Conservation (phyloP, 306 rosid genomes). For the Crotalaria pallida region DNA sequence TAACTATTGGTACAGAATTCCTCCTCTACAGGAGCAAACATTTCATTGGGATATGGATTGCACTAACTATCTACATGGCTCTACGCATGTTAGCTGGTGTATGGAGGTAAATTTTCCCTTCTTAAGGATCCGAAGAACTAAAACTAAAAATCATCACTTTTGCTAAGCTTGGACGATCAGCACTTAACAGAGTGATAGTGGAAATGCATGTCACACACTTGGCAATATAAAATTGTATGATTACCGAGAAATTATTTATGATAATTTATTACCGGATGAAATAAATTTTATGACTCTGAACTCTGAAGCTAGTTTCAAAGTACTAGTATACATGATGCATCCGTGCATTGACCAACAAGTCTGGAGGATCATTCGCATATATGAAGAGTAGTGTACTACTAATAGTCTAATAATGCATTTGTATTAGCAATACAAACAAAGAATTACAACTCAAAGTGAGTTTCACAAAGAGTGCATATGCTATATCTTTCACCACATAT, state of each 20-base stretch:
- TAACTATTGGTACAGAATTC: slow-evolving; percentile 46
- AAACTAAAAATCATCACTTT: not conserved
- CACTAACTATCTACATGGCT: slow-evolving; percentile 73
- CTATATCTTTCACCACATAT: too few relatives aligned
- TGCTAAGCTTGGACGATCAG: not conserved
- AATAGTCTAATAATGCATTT: too few relatives aligned
- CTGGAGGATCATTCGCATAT: too few relatives aligned
- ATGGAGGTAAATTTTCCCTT: slow-evolving; percentile 57
- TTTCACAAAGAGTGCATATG: not conserved
- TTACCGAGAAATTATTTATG: too few relatives aligned
- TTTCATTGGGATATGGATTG: slow-evolving; percentile 82
- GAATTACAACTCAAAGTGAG: too few relatives aligned
- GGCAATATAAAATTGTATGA: not conserved
- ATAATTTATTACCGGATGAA: too few relatives aligned
- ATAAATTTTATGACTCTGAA: too few relatives aligned
- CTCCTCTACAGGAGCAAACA: slow-evolving; percentile 46
- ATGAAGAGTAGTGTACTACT: too few relatives aligned
- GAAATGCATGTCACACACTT: not conserved
- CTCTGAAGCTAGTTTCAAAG: too few relatives aligned
- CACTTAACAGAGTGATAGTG: not conserved
- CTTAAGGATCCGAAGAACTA: not conserved
- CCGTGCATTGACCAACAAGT: too few relatives aligned
- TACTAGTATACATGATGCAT: too few relatives aligned
- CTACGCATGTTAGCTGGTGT: slow-evolving; percentile 71
- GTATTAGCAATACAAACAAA: too few relatives aligned